Base-by-base conservation (phyloP, 2,329 filamentous ascomycete species). In the Hypoxylon sp. region DNA sequence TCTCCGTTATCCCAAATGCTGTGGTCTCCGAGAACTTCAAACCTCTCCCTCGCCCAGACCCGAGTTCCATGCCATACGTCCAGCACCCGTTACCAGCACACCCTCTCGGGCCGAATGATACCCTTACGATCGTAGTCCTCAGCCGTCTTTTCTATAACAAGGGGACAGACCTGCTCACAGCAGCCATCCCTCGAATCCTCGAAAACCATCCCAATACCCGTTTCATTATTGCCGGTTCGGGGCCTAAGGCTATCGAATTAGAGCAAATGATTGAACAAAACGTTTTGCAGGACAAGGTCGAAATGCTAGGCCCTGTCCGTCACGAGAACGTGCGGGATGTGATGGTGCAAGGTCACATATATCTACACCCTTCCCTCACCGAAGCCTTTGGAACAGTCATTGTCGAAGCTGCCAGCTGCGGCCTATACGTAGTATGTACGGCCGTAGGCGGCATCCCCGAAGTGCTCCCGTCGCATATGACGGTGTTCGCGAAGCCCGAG, bases 71-170 rank as follows among this genome's bases (percentile, higher is more conserved):
- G 66, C 73, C 75, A 20, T 84, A 85, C 66, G 76, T 78, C 49
- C 82, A 80, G 53, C 83, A 82, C 73, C 81, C 83, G 5, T 82
- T 86, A 8, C 86, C 90, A 0, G 89, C 90, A 2, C 90, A 90
- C 60, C 89, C 89, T 6, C 86, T 97, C 2, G 92, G 92, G 0
- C 93, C 94, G 0, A 87, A 93, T 71, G 95, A 98, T 75, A 92
- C 90, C 10, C 95, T 99, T 75, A 98, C 94, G 6, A 98, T 99
- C 65, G 94, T 99, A 1, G 95, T 99, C 20, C 97, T 99, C 69
- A 98, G 95, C 7, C 93, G 96, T 20, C 89, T 99, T 1, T 99
- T 98, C 81, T 98, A 98, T 82, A 99, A 99, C 82, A 99, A 99
- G 80, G 96, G 96, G 66, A 98, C 94, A 1, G 97, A 99, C 79